Evolutionary conservation across 2,329 filamentous ascomycete species (phyloP).

Genomic region (Penicillium sclerotigenum): DNA sequence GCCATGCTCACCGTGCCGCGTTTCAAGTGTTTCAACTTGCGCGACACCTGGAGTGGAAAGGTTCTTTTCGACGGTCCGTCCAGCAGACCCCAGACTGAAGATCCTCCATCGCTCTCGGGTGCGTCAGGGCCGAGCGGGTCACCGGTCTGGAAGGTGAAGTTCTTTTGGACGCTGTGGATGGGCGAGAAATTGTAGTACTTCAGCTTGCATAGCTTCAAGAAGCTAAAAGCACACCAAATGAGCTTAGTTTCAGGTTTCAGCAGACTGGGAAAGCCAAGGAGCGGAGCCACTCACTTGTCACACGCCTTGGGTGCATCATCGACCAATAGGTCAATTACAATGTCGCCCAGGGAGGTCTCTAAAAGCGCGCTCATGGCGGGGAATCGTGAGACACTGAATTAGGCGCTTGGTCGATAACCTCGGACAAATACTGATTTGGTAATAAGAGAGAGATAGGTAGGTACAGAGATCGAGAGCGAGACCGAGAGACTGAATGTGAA

Average conservation of each 20-base stretch:
- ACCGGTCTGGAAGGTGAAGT: conserved; percentile 94
- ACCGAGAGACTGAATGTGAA: conserved; percentile 1
- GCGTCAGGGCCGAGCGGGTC: conserved; percentile 87
- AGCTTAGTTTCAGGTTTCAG: conserved; percentile 59
- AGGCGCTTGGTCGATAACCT: neutral
- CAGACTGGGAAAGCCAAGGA: conserved; percentile 25
- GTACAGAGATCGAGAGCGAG: conserved; percentile 9
- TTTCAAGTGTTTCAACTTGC: conserved; percentile 83
- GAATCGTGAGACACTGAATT: neutral
- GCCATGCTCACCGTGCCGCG: conserved; percentile 96
- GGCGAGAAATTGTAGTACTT: conserved; percentile 99
- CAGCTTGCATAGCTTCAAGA: conserved; percentile 96
- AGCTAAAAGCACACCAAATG: conserved; percentile 57
- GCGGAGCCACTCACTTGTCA: conserved; percentile 71
- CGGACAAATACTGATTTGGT: neutral
- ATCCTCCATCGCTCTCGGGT: conserved; percentile 82
- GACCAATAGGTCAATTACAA: conserved; percentile 88
- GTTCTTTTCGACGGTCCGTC: conserved; percentile 68
- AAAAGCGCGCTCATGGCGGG: conserved; percentile 80
- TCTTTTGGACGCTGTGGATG: conserved; percentile 85
- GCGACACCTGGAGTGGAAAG: conserved; percentile 79
- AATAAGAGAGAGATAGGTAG: neutral
- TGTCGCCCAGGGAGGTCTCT: conserved; percentile 88
- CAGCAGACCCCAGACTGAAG: conserved; percentile 85
- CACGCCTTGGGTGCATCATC: conserved; percentile 88